A percentile compares a stretch with the other conserved stretches of the same genome.
Conservation (phyloP, 257 asterid genomes). For the Fraxinus cuspidata region DNA sequence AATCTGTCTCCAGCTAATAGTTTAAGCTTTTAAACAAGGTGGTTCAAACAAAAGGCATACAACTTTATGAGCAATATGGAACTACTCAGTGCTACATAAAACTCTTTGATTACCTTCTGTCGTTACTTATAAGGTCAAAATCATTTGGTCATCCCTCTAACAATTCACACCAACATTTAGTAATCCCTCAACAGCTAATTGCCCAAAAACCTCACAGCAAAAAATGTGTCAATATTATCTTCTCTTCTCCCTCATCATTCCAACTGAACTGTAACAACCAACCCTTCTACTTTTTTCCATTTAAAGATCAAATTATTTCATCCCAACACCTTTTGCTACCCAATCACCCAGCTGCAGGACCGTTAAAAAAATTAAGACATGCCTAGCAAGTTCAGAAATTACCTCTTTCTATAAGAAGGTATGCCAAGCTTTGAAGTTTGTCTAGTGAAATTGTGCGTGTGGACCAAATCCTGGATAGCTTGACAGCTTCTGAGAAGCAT, state of each 20-base stretch:
- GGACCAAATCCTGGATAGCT: conserved; percentile 29
- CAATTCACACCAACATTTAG: neutral
- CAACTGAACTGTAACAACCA: neutral
- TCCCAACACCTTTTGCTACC: neutral
- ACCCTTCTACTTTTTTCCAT: neutral
- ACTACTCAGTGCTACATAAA: neutral
- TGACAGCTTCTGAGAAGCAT: conserved; percentile 32
- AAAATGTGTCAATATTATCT: neutral
- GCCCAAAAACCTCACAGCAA: neutral
- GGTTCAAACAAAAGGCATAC: neutral
- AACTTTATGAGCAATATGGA: neutral
- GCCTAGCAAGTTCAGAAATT: conserved; percentile 16
- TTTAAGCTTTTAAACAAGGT: neutral
- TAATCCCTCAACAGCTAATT: neutral
- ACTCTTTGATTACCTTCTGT: neutral
- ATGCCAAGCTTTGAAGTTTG: conserved; percentile 35
- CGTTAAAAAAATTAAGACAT: neutral
- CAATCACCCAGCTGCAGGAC: neutral
- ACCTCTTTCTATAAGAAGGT: conserved; percentile 53
- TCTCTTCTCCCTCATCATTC: neutral
- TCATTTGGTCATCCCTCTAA: neutral
- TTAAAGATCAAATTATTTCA: neutral
- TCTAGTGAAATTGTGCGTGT: conserved; percentile 32
- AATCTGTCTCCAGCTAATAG: neutral
- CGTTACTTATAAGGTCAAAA: neutral